Evolutionary conservation across 768 basidiomycete genomes (phyloP).

Genomic region (Ramaria sp.): DNA sequence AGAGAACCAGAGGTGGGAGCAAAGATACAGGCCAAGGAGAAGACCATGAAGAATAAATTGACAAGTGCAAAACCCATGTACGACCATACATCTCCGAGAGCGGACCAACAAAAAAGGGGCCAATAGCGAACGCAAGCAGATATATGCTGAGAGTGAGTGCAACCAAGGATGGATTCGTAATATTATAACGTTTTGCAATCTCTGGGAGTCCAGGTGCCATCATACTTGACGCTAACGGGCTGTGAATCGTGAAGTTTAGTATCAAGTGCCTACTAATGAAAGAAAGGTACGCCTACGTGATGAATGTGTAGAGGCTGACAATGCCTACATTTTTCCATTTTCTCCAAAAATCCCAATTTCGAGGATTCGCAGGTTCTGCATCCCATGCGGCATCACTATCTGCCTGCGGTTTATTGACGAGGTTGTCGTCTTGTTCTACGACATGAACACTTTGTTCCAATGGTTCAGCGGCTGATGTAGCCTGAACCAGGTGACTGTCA

Average conservation of each 20-base stretch:
- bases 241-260: constrained; percentile 22
- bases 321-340: constrained; percentile 52
- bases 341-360: constrained; percentile 48
- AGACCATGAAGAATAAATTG: constrained; percentile 13
- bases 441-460: too few relatives aligned
- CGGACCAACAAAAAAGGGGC: constrained; percentile 9
- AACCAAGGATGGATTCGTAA: constrained; percentile 39
- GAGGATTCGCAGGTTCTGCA: constrained; percentile 46
- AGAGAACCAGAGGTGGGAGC: constrained; percentile 13
- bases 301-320: constrained; percentile 27
- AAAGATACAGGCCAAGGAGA: constrained; percentile 12
- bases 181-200: constrained; percentile 38
- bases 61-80: constrained; percentile 11
- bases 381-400: constrained; percentile 35
- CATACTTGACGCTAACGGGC: constrained; percentile 46
- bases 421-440: too few relatives aligned
- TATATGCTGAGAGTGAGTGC: constrained; percentile 55
- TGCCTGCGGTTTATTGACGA: too few relatives aligned
- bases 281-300: constrained; percentile 13
- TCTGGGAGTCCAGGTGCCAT: constrained; percentile 61
- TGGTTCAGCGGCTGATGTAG: too few relatives aligned
- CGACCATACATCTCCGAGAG: constrained; percentile 16
- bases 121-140: constrained; percentile 31
- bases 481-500: too few relatives aligned
- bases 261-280: constrained; percentile 25